These are phyloP conservation scores for Aspergillus clavatus DNA, from an alignment of 2,329 filamentous ascomycete species.

Conservation along the genomic window DNA sequence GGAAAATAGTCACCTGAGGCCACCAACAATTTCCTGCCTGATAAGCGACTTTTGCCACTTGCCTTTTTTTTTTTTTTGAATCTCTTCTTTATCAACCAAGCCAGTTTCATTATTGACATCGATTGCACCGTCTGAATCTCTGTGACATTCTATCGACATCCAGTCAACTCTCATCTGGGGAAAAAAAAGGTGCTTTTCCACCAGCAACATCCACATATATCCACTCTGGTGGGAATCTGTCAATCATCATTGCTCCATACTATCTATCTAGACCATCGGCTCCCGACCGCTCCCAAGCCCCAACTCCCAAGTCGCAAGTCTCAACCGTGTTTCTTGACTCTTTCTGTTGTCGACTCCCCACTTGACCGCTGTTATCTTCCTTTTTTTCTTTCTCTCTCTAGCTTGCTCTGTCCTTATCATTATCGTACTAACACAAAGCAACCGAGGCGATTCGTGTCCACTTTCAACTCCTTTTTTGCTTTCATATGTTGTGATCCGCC, in stretches of 20 bases:
- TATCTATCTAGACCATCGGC: too few species aligned
- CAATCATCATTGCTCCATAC: too few species aligned
- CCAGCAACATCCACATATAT: not conserved
- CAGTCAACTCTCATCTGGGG: not conserved
- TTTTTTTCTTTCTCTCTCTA: not conserved
- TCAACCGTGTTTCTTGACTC: not conserved
- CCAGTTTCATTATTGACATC: too few species aligned
- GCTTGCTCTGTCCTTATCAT: not conserved
- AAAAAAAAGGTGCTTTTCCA: not conserved
- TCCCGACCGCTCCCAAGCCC: not conserved
- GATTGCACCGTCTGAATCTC: not conserved
- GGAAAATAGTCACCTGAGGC: constrained; percentile 5
- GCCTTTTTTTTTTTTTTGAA: constrained; percentile 1
- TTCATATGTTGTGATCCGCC: not conserved
- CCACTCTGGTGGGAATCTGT: too few species aligned
- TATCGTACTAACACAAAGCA: not conserved
- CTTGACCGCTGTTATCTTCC: constrained; percentile 1
- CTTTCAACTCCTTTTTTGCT: not conserved
- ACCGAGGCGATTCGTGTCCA: not conserved
- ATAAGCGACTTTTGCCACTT: constrained; percentile 1
- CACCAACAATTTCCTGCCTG: not conserved
- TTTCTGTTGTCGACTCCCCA: constrained; percentile 5
- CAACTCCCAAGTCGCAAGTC: too few species aligned
- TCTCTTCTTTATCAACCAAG: not conserved
- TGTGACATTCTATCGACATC: not conserved